Evolutionary conservation across 441 rosid species (phyloP).

Genomic region (Oxalis stricta): DNA sequence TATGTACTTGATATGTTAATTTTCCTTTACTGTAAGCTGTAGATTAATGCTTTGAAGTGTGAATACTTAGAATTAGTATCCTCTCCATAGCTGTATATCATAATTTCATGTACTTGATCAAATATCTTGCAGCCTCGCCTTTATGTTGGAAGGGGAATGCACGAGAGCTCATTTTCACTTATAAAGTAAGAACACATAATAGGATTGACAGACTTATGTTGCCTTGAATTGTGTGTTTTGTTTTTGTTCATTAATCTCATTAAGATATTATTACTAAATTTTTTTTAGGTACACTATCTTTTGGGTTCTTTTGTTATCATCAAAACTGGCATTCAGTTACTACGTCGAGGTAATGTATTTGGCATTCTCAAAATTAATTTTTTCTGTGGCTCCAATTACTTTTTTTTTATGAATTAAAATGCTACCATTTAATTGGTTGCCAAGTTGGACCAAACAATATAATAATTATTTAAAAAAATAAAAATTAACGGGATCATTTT

Average conservation of each 20-base stretch:
- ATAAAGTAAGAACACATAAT: conserved; percentile 51
- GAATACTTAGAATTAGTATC: not conserved
- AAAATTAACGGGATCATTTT: too few relatives aligned
- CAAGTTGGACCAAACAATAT: too few relatives aligned
- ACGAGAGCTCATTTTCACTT: conserved; percentile 64
- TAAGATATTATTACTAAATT: not conserved
- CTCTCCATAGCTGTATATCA: not conserved
- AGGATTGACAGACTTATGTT: too few relatives aligned
- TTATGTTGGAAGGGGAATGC: conserved; percentile 90
- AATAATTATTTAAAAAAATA: too few relatives aligned
- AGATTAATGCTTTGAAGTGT: too few relatives aligned
- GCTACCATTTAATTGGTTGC: too few relatives aligned
- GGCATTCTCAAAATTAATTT: not conserved
- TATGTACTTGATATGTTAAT: conserved; percentile 1
- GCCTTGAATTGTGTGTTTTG: too few relatives aligned
- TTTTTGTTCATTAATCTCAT: not conserved
- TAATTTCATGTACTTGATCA: not conserved
- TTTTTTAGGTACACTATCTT: conserved; percentile 57
- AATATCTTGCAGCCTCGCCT: conserved; percentile 48
- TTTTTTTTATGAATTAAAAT: too few relatives aligned
- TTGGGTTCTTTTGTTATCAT: conserved; percentile 51
- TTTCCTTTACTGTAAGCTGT: not conserved
- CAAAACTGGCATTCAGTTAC: conserved; percentile 68
- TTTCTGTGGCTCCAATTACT: too few relatives aligned
- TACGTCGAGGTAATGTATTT: conserved; percentile 47